A percentile compares a stretch with the other conserved stretches of the same genome.
Evolutionary conservation across 2,329 filamentous ascomycete species (phyloP).

Genomic region (Paecilomyces variotii): DNA sequence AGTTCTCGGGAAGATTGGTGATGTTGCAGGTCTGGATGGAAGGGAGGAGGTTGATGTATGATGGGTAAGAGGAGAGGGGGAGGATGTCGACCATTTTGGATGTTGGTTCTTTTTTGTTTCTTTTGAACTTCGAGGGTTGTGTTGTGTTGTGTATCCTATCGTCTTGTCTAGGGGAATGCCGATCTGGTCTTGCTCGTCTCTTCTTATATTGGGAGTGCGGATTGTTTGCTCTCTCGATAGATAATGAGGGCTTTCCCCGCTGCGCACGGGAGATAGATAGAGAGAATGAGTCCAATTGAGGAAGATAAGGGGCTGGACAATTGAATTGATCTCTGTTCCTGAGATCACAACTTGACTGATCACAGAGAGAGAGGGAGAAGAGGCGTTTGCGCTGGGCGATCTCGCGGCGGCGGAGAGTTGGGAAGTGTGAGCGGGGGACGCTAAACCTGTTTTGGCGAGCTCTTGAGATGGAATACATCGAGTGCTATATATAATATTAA

Average conservation of each 20-base stretch:
- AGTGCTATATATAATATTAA: too few species aligned
- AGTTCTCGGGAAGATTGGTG: conserved; percentile 98
- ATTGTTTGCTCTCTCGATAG: too few species aligned
- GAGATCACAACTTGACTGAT: background rate
- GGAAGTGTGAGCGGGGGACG: background rate
- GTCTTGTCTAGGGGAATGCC: background rate
- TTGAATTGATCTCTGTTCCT: background rate
- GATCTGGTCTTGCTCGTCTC: background rate
- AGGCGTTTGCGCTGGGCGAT: background rate
- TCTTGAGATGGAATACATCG: background rate
- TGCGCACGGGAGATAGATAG: background rate
- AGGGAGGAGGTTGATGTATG: conserved; percentile 75
- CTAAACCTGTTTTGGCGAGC: background rate
- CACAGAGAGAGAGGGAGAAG: background rate
- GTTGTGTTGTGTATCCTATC: background rate
- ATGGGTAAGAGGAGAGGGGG: conserved; percentile 38
- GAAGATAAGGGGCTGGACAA: background rate
- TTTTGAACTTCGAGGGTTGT: background rate
- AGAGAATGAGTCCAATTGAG: background rate
- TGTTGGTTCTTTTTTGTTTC: background rate
- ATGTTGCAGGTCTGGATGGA: conserved; percentile 96
- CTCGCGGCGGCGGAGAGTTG: background rate
- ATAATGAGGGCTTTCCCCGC: background rate
- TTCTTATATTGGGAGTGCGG: too few species aligned
- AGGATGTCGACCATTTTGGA: conserved; percentile 42